Conservation (phyloP, 2,329 filamentous ascomycete genomes). For the Pezicula rhizophila region DNA sequence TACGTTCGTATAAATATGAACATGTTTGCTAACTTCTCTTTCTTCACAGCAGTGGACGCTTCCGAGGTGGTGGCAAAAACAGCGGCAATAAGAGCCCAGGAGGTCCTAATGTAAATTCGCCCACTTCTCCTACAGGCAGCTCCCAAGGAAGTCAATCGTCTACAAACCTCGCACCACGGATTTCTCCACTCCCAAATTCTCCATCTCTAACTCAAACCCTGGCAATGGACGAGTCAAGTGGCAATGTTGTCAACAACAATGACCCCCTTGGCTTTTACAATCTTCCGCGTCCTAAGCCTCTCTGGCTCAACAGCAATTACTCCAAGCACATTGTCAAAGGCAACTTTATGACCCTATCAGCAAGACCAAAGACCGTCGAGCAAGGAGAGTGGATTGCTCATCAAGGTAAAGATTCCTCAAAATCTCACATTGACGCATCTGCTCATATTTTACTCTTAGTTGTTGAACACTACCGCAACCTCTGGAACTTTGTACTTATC, state of each 20-base stretch:
- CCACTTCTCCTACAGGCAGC: constrained; percentile 37
- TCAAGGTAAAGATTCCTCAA: constrained; percentile 58
- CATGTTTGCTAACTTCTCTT: constrained; percentile 17
- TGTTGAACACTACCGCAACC: constrained; percentile 84
- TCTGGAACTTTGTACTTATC: constrained; percentile 84
- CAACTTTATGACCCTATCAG: constrained; percentile 94
- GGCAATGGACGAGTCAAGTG: constrained; percentile 55
- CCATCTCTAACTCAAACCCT: constrained; percentile 61
- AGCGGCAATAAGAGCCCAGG: constrained; percentile 46
- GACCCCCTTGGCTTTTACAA: constrained; percentile 55
- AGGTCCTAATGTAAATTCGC: constrained; percentile 40
- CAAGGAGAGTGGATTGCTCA: constrained; percentile 94
- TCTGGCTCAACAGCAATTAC: constrained; percentile 71
- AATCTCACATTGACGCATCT: constrained; percentile 4
- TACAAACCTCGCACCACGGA: constrained; percentile 47
- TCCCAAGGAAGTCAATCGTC: constrained; percentile 46
- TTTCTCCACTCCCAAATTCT: constrained; percentile 57
- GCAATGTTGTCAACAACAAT: constrained; percentile 25
- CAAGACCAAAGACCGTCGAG: constrained; percentile 87
- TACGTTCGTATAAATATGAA: not conserved
- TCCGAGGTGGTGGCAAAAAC: constrained; percentile 49
- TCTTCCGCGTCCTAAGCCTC: constrained; percentile 59
- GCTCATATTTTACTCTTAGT: constrained; percentile 44
- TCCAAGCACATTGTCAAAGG: constrained; percentile 89
- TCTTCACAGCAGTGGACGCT: constrained; percentile 47